Percentiles rank a stretch among this genome's conserved stretches.
Evolutionary conservation across 345 rosid genomes (phyloP).

Genomic region (Gossypium turneri): DNA sequence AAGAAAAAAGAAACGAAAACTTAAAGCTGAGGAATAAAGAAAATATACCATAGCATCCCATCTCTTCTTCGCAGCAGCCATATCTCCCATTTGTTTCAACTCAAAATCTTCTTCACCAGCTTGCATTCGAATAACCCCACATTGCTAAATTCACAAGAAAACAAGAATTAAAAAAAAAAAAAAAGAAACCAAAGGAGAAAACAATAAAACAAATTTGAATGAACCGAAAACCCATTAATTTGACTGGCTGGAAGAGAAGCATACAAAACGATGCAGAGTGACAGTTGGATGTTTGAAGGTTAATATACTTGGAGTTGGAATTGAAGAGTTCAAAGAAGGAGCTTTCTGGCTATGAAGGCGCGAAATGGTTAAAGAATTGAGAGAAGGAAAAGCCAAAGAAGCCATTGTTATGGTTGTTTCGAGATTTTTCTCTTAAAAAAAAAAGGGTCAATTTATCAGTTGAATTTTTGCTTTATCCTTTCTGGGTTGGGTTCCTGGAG

Average conservation of each 20-base stretch:
- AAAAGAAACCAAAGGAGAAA: constrained; percentile 2
- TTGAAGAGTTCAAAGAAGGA: constrained; percentile 19
- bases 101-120: constrained; percentile 68
- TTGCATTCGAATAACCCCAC: constrained; percentile 47
- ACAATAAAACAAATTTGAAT: constrained; percentile 8
- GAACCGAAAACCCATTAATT: background rate
- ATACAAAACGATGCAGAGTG: constrained; percentile 23
- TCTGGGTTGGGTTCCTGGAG: background rate
- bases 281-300: constrained; percentile 16
- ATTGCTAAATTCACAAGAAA: constrained; percentile 29
- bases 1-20: background rate
- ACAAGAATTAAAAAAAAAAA: constrained; percentile 1
- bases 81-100: constrained; percentile 82
- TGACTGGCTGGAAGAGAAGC: constrained; percentile 4
- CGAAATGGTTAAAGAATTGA: constrained; percentile 19
- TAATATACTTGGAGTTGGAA: constrained; percentile 17
- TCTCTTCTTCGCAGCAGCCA: constrained; percentile 92
- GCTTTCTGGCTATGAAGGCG: constrained; percentile 16
- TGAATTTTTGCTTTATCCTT: background rate
- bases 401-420: constrained; percentile 26
- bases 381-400: constrained; percentile 39
- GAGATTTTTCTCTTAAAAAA: background rate
- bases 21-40: background rate
- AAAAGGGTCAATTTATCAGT: background rate
- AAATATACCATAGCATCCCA: constrained; percentile 78